Base-by-base conservation (phyloP, 305 asterid species). In the Fraxinus floribunda region DNA sequence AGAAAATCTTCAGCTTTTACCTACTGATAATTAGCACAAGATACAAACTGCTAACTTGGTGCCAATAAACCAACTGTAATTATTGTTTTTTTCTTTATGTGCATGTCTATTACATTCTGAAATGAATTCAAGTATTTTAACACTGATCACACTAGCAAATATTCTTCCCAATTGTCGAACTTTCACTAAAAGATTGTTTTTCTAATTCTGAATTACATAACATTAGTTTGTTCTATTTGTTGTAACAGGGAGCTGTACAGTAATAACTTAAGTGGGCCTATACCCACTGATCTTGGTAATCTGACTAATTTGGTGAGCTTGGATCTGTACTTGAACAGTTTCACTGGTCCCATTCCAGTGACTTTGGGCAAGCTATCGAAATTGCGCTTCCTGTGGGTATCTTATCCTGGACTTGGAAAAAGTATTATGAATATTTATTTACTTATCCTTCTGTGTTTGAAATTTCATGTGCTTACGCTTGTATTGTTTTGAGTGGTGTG, bases 331-430 rank as follows among this genome's bases (percentile, higher is more conserved):
- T 18, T 78, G 74, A 91, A 91, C 89, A 89, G 89, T 75, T 78
- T 91, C 88, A 84, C 84, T 0, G 94, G 93, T 11, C 78, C 89
- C 73, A 89, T 91, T 78, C 93, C 93, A 34, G 74, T 2, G 18
- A 60, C 81, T 4, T 78, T 78, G 81, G 81, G 81, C 74, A 78
- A 34, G 81, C 81, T 78, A n/a, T 20, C 75, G 2, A 78, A 78
- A 38, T 35, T 78, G 30, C 81, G 81, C 34, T 78, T 78, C 81
- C 81, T 78, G 81, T 78, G 68, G 64, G 81, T 44, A 52, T 60
- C 32, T 68, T 38, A 3, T 76, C 66, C 79, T 44, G 55, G 66
- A 22, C 68, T 26, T 32, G 30, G 46, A n/a, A 66, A 24, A 22
- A 66, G 7, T 66, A 24, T 66, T 66, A 66, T 22, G 35, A 66